Conservation (phyloP, 805 yeast genomes). For the Wickerhamiella kurtzmanii region DNA sequence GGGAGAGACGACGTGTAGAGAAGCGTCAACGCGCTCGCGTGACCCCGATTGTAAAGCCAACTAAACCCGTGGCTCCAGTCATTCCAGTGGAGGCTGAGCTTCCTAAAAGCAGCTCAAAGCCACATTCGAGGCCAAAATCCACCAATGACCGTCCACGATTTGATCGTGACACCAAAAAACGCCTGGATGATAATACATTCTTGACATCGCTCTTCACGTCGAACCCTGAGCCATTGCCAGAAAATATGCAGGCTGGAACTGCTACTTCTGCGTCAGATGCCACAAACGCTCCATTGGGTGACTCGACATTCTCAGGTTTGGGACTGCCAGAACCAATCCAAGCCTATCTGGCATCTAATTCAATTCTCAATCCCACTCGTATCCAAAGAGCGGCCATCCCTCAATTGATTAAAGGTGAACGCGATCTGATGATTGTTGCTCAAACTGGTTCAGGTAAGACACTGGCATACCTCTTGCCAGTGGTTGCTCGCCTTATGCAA, state of each 20-base stretch:
- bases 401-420: conserved; percentile 30
- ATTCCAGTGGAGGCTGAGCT: no score
- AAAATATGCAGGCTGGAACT: conserved; percentile 10
- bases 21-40: neutral
- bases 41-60: neutral
- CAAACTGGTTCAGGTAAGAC: conserved; percentile 99
- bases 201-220: conserved; percentile 79
- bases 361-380: conserved; percentile 50
- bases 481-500: conserved; percentile 56
- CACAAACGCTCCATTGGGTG: conserved; percentile 78
- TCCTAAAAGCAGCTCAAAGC: no score
- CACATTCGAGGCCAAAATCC: neutral
- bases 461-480: conserved; percentile 71
- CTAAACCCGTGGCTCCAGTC: neutral
- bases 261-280: conserved; percentile 29
- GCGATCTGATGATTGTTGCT: conserved; percentile 81
- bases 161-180: neutral
- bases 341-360: conserved; percentile 41
- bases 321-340: conserved; percentile 47
- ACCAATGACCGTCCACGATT: neutral
- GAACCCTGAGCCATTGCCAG: conserved; percentile 37
- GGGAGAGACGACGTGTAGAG: conserved; percentile 15
- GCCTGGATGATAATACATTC: conserved; percentile 36
- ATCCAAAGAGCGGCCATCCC: conserved; percentile 80
- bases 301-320: conserved; percentile 54